phyloP scores from a whole-genome alignment of 2,329 filamentous ascomycete genomes.

The Sporothrix phasma region DNA sequence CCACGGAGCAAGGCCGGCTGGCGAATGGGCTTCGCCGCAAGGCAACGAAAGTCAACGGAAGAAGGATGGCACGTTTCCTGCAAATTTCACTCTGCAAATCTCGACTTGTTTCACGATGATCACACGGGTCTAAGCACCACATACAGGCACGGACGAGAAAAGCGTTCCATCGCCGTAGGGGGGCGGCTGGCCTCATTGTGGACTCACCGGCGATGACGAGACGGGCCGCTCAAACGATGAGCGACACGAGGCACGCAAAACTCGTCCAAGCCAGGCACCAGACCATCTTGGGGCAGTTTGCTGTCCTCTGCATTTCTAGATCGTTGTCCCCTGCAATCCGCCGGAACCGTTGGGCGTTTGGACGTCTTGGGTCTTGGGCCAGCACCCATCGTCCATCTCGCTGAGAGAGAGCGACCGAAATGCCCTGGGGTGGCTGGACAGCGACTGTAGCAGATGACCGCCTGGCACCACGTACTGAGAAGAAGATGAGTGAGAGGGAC shows the following conservation, averaged over 20 bases:
- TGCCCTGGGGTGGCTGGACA: slow-evolving; percentile 10
- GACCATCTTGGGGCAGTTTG: neutral
- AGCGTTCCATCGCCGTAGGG: neutral
- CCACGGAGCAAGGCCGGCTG: slow-evolving; percentile 1
- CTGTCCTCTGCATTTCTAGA: neutral
- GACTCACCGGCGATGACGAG: neutral
- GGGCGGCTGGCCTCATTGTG: neutral
- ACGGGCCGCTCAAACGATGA: neutral
- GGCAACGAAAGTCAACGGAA: neutral
- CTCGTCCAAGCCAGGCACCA: neutral
- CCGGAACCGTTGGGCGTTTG: neutral
- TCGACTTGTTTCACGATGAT: neutral
- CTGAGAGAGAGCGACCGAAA: neutral
- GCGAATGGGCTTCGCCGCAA: neutral
- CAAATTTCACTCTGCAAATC: neutral
- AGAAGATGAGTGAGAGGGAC: neutral
- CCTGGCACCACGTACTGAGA: too few relatives aligned
- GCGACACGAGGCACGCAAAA: neutral
- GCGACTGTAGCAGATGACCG: neutral
- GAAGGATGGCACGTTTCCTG: neutral
- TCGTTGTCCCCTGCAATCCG: neutral
- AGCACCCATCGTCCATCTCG: neutral
- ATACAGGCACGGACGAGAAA: too few relatives aligned
- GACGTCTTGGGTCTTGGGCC: too few relatives aligned
- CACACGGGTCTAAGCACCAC: neutral